A percentile compares a stretch with the other conserved stretches of the same genome.
Conservation (phyloP, 139 green algal species). For the Chlamydomonas applanata region DNA sequence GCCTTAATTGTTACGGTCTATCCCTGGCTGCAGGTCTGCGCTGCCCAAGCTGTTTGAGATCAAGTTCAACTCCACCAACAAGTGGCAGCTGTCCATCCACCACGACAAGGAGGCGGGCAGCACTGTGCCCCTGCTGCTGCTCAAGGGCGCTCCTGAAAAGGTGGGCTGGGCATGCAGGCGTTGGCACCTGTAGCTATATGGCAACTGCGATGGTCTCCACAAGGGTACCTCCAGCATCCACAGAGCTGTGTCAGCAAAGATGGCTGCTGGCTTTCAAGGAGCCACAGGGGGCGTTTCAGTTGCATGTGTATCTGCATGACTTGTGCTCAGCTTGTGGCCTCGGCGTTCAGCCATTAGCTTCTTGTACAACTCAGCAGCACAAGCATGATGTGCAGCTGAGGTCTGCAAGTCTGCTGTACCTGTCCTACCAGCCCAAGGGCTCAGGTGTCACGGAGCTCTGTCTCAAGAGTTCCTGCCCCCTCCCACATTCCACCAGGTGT, state of each 20-base stretch:
- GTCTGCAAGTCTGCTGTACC: background rate
- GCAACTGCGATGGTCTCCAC: background rate
- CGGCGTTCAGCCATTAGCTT: too few species aligned
- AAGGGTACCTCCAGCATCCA: too few species aligned
- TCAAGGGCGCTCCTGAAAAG: constrained; percentile 62
- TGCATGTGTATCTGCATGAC: background rate
- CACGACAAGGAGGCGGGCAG: constrained; percentile 28
- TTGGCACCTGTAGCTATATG: background rate
- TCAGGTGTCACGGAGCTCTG: too few species aligned
- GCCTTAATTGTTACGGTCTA: too few species aligned
- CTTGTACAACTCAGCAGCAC: too few species aligned
- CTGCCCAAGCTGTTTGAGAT: constrained; percentile 82
- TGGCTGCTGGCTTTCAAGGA: too few species aligned
- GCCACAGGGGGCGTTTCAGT: background rate
- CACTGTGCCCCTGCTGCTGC: constrained; percentile 45
- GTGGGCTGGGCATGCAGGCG: constrained; percentile 28
- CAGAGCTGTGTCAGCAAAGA: too few species aligned
- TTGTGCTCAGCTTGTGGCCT: background rate
- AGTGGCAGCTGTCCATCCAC: constrained; percentile 78
- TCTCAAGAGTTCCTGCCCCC: too few species aligned
- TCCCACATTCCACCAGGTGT: constrained; percentile 46
- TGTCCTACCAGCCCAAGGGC: too few species aligned
- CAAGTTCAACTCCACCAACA: constrained; percentile 90
- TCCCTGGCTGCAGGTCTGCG: too few species aligned
- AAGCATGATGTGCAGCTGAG: background rate